These are phyloP conservation scores for Eucalyptus pauciflora DNA, from an alignment of 345 rosid genomes.

Conservation along the genomic window DNA sequence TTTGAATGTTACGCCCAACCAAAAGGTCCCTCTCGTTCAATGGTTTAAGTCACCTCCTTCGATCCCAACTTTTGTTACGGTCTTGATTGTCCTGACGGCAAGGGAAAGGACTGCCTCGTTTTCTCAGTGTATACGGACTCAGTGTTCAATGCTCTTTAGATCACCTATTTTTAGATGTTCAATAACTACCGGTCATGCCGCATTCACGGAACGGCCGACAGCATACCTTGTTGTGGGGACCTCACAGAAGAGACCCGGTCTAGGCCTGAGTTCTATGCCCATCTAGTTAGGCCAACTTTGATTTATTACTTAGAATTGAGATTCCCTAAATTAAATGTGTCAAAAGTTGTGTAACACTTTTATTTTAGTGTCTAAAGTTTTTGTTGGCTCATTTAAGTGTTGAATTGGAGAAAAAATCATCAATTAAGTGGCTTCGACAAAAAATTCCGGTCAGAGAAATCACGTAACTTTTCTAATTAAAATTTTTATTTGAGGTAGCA, in stretches of 20 bases:
- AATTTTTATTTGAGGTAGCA: too few species aligned
- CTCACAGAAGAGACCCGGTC: not conserved
- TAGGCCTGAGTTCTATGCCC: not conserved
- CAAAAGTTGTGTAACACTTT: too few species aligned
- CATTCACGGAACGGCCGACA: not conserved
- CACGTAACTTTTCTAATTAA: too few species aligned
- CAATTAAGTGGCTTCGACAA: too few species aligned
- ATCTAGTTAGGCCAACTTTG: not conserved
- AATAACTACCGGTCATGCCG: not conserved
- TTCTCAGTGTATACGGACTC: not conserved
- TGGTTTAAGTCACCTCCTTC: not conserved
- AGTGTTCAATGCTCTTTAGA: not conserved
- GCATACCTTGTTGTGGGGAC: not conserved
- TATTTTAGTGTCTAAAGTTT: too few species aligned
- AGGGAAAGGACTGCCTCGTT: not conserved
- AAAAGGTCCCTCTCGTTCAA: not conserved
- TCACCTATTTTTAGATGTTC: not conserved
- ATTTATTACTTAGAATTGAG: not conserved
- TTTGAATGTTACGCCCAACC: not conserved
- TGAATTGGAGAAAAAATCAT: too few species aligned
- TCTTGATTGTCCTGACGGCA: not conserved
- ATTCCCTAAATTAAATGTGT: not conserved
- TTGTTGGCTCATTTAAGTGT: too few species aligned
- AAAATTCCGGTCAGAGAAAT: too few species aligned
- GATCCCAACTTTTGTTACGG: not conserved